Evolutionary conservation across 768 basidiomycete species (phyloP).

Genomic region (Austroboletus eburneus): DNA sequence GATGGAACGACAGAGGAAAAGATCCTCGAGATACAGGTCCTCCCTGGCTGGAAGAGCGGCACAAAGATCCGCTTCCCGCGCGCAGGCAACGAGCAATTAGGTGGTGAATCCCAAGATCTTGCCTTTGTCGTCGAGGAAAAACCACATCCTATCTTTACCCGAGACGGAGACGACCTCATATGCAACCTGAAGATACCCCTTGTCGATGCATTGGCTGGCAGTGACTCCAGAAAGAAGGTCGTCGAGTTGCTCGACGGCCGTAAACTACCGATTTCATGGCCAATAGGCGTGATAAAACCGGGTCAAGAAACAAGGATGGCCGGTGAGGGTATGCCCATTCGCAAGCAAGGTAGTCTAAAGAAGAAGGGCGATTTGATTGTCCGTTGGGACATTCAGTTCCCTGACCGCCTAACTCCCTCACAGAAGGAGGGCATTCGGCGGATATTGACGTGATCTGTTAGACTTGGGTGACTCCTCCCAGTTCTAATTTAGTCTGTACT

Average conservation of each 20-base stretch:
- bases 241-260: constrained; percentile 79
- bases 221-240: constrained; percentile 45
- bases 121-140: constrained; percentile 98
- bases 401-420: constrained; percentile 60
- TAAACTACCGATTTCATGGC: constrained; percentile 63
- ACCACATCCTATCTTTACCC: constrained; percentile 68
- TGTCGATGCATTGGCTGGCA: constrained; percentile 76
- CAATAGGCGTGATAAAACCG: constrained; percentile 68
- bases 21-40: constrained; percentile 73
- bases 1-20: constrained; percentile 80
- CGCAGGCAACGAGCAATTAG: constrained; percentile 74
- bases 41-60: constrained; percentile 94
- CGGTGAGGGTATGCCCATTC: constrained; percentile 89
- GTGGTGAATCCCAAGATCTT: constrained; percentile 78
- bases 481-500: constrained; percentile 10
- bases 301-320: constrained; percentile 64
- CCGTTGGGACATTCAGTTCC: constrained; percentile 83
- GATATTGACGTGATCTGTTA: constrained; percentile 42
- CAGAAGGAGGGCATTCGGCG: constrained; percentile 83
- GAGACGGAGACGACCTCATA: constrained; percentile 79
- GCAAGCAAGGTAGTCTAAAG: constrained; percentile 66
- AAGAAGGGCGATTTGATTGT: constrained; percentile 83
- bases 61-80: constrained; percentile 90
- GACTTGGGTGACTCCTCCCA: not conserved
- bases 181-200: constrained; percentile 62